Base-by-base conservation (phyloP, 805 yeast species). In the Saccharomycopsis synnaedendra region DNA sequence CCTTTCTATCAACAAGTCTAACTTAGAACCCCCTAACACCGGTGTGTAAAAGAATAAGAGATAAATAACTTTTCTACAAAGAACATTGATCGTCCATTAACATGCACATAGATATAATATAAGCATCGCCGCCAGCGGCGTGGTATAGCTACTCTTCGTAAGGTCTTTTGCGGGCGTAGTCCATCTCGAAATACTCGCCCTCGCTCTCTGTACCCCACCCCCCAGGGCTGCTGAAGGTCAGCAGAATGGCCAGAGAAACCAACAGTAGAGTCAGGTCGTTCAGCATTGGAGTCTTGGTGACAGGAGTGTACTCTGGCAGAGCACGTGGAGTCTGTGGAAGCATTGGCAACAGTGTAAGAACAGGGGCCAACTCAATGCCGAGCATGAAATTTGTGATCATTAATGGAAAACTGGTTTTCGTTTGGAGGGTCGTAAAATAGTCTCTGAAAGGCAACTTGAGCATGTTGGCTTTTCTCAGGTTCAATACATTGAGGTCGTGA, bases 371-470 rank as follows among this genome's bases (percentile, higher is more conserved):
- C 9, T 46, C 50, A 34, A 46, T 30, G 7, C 53, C 50, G 9
- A 50, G 28, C 10, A 45, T 42, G 32, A 41, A 50, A 31, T 41
- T 50, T 19, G 52, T 33, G 43, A 49, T 27, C 5, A 39, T 30
- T 4, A 34, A 28, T 11, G 43, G 31, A 38, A 27, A 40, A 38
- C 31, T 28, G 29, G n/a, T 34, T 33, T 11, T 10, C n/a, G 37
- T 6, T 9, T 36, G n/a, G 6, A 39, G n/a, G 30, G 32, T 31
- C 7, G 49, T 40, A 19, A 49, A 32, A 31, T 45, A 9, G 10
- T 35, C 42, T 5, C 27, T 19, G 10, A 49, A 40, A 3, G 29
- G 29, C 32, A 42, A 9, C n/a, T 49, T 46, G 27, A 5, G 49
- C 27, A 49, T 9, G 41, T 49, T 49, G 8, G 41, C 6, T 33